Conservation (phyloP, 495 filamentous ascomycete species). For the Daldinia loculata region DNA sequence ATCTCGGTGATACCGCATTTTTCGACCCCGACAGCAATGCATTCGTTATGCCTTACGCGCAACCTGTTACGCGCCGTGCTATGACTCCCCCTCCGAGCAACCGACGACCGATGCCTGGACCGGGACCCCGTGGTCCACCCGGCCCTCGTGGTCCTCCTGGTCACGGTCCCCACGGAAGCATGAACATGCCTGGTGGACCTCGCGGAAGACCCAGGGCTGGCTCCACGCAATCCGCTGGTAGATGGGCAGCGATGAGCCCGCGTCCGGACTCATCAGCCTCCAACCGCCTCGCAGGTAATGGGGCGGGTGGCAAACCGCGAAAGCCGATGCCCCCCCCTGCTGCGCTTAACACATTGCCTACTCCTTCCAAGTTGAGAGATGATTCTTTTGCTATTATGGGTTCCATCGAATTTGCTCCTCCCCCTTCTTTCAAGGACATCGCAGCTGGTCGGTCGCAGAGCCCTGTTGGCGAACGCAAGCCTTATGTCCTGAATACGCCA, state of each 20-base stretch:
- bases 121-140: constrained; percentile 46
- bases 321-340: constrained; percentile 77
- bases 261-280: constrained; percentile 77
- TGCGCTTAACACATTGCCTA: constrained; percentile 79
- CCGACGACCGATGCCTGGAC: constrained; percentile 63
- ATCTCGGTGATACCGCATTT: constrained; percentile 67
- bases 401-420: constrained; percentile 89
- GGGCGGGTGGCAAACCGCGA: constrained; percentile 48
- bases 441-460: constrained; percentile 80
- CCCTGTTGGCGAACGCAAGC: constrained; percentile 75
- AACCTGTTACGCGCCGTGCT: constrained; percentile 85
- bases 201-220: constrained; percentile 55
- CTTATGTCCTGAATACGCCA: constrained; percentile 74
- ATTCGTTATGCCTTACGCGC: constrained; percentile 80
- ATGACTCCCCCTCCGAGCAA: constrained; percentile 95
- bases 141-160: constrained; percentile 50
- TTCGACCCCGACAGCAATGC: constrained; percentile 79
- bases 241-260: constrained; percentile 48
- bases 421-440: constrained; percentile 70
- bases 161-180: constrained; percentile 51
- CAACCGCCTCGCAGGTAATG: constrained; percentile 46
- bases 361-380: constrained; percentile 84
- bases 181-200: constrained; percentile 46
- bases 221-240: constrained; percentile 50
- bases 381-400: constrained; percentile 74